Evolutionary conservation across 305 asterid genomes (phyloP).

Genomic region (Withania somnifera): DNA sequence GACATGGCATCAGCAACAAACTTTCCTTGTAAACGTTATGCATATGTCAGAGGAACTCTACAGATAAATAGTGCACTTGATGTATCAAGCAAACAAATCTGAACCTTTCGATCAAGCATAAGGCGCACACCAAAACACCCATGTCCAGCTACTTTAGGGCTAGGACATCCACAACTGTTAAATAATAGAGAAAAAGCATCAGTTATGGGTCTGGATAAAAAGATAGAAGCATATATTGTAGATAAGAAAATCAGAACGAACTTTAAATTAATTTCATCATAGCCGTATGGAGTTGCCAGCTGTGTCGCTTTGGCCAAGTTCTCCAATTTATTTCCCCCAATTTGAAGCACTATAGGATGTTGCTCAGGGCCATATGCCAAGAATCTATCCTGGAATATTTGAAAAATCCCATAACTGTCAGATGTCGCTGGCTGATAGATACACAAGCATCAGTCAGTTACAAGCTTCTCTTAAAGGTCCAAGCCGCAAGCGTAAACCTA

Average conservation of each 20-base stretch:
- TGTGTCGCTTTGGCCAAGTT: conserved; percentile 77
- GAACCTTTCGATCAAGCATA: conserved; percentile 95
- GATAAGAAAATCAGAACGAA: conserved; percentile 22
- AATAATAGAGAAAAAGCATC: conserved; percentile 2
- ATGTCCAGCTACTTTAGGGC: conserved; percentile 93
- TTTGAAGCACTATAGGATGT: conserved; percentile 92
- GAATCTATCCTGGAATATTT: conserved; percentile 60
- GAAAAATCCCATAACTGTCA: conserved; percentile 17
- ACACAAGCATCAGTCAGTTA: not conserved
- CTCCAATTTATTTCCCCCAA: conserved; percentile 82
- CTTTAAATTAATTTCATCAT: conserved; percentile 93
- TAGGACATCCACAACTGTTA: conserved; percentile 91
- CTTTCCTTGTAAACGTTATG: conserved; percentile 59
- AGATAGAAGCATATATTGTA: conserved; percentile 3
- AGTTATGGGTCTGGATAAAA: conserved; percentile 1
- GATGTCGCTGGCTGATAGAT: not conserved
- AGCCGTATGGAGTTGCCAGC: conserved; percentile 81
- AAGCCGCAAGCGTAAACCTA: not conserved
- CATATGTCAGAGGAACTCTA: conserved; percentile 27
- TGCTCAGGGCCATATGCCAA: conserved; percentile 85
- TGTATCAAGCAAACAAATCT: conserved; percentile 11
- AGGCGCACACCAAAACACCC: conserved; percentile 93
- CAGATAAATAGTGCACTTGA: not conserved
- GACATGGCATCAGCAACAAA: conserved; percentile 94
- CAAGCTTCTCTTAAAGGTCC: not conserved